Evolutionary conservation across 1,139 yeast genomes (phyloP).

Genomic region (Yamadazyma conglobata): DNA sequence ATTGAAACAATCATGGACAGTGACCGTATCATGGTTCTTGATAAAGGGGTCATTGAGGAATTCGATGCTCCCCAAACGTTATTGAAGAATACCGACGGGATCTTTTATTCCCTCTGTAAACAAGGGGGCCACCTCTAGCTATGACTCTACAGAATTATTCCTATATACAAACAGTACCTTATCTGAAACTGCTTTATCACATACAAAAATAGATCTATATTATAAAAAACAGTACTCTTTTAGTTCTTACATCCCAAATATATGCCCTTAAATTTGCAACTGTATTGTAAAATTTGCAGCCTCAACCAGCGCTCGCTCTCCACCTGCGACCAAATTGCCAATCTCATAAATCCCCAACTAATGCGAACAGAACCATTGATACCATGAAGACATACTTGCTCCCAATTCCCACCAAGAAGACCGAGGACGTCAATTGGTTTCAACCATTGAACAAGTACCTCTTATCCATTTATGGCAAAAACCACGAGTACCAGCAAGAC

Average conservation of each 20-base stretch:
- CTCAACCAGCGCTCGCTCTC: background rate
- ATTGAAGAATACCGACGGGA: constrained; percentile 7
- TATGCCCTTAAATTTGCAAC: too few species aligned
- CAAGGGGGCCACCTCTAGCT: constrained; percentile 6
- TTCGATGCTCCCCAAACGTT: constrained; percentile 28
- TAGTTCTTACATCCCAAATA: too few species aligned
- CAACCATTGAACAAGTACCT: constrained; percentile 60
- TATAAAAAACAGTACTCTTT: too few species aligned
- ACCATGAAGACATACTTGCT: constrained; percentile 37
- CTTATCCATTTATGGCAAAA: constrained; percentile 59
- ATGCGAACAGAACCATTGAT: too few species aligned
- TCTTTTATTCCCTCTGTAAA: constrained; percentile 5
- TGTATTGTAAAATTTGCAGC: background rate
- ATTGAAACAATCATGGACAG: constrained; percentile 35
- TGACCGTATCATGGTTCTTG: constrained; percentile 32
- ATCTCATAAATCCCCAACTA: too few species aligned
- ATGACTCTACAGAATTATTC: too few species aligned
- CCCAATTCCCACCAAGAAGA: constrained; percentile 46
- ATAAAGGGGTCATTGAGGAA: constrained; percentile 30
- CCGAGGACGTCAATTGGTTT: constrained; percentile 64
- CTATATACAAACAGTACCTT: too few species aligned
- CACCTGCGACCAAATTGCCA: too few species aligned
- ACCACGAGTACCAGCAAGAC: constrained; percentile 56
- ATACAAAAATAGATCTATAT: too few species aligned
- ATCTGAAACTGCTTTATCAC: too few species aligned